phyloP scores from a whole-genome alignment of 2,329 filamentous ascomycete genomes.

The Proliferodiscus dingleyae region DNA sequence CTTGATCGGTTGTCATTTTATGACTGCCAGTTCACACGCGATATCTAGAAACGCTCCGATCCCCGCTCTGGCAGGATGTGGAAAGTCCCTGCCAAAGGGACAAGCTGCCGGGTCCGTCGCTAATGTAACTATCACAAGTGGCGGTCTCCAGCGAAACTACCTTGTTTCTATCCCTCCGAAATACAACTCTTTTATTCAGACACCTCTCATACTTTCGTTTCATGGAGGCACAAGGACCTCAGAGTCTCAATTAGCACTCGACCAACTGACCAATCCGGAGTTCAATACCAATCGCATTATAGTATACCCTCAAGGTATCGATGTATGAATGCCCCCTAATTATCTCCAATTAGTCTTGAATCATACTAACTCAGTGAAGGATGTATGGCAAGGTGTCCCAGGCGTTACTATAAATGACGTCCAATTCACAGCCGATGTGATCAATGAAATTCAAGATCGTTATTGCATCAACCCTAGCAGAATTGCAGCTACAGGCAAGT shows the following conservation, averaged over 20 bases:
- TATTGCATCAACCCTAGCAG: slow-evolving; percentile 39
- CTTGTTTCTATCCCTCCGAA: slow-evolving; percentile 34
- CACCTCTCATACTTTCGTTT: slow-evolving; percentile 41
- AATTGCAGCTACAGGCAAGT: slow-evolving; percentile 42
- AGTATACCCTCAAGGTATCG: slow-evolving; percentile 42
- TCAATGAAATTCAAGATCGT: slow-evolving; percentile 33
- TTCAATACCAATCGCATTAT: slow-evolving; percentile 35
- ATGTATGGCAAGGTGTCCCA: slow-evolving; percentile 38
- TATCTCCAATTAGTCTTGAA: slow-evolving; percentile 37
- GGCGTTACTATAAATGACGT: slow-evolving; percentile 38
- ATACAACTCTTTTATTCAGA: slow-evolving; percentile 30
- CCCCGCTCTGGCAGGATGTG: slow-evolving; percentile 7
- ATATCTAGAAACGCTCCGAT: not conserved
- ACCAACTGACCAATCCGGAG: slow-evolving; percentile 34
- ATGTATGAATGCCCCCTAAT: slow-evolving; percentile 22
- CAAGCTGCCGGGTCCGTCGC: slow-evolving; percentile 7
- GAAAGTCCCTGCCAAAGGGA: slow-evolving; percentile 8
- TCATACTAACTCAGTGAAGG: slow-evolving; percentile 26
- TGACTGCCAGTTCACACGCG: not conserved
- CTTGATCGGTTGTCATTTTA: no score
- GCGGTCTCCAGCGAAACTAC: slow-evolving; percentile 31
- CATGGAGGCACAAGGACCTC: slow-evolving; percentile 40
- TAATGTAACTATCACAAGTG: slow-evolving; percentile 16
- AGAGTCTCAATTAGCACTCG: slow-evolving; percentile 27
- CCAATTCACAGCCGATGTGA: slow-evolving; percentile 40